Base-by-base conservation (phyloP, 495 filamentous ascomycete species). In the Neurospora sublineolata region DNA sequence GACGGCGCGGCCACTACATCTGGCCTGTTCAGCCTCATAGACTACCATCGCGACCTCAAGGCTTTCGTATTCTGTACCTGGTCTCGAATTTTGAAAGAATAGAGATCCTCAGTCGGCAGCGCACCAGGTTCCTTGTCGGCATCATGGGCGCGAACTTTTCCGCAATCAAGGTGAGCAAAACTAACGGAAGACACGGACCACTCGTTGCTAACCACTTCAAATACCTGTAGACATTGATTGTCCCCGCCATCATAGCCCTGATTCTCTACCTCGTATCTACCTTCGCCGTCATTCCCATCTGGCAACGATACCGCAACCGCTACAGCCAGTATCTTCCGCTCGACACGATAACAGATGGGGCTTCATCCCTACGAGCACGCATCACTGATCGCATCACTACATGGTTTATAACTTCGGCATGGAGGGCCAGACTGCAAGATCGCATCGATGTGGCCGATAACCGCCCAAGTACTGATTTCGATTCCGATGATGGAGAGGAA, bases 221-320 rank as follows among this genome's bases (percentile, higher is more conserved):
- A 39, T n/a, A 33, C 39, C 4, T 44, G 0, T 72, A 97, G 93
- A 92, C 91, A 4, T 80, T 97, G 67, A 79, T 94, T 74, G 83
- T 94, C 68, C 94, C 94, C 3, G 91, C 92, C 70, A 72, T 91
- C 72, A 90, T 95, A 79, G 91, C 93, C 44, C 84, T 93, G 69
- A 77, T 87, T 67, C 83, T 97, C 76, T 97, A 93, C 81, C 80
- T 94, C 77, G 73, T 91, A 64, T 79, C 90, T 67, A 89, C 88
- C 69, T 92, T 91, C 79, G 77, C 92, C 69, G 75, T 94, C 78
- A 76, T 94, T 44, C 94, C 94, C 4, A 81, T 93, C 75, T 91
- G 92, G 86, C 90, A 87, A 37, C 87, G 87, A 68, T 91, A 94
- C 79, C 91, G 89, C 72, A 84, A 85, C 73, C 89, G 92, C 70